Evolutionary conservation across 352 stramenopile species (phyloP).

Genomic region (Globisporangium nunn): DNA sequence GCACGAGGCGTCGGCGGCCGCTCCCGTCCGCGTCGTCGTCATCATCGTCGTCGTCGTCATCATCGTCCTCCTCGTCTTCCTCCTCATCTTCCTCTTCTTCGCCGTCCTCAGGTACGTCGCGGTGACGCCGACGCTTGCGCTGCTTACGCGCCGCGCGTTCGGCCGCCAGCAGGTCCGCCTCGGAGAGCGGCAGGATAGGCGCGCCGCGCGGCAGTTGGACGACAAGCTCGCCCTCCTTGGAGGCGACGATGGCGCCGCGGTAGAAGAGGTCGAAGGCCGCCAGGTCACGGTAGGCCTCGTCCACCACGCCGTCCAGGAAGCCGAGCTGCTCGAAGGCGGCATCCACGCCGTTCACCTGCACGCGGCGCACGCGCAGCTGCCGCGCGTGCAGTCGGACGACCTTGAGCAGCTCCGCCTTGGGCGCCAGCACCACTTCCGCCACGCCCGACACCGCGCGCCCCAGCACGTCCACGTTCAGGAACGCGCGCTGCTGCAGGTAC

Average conservation of each 20-base stretch:
- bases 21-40: constrained; percentile 33
- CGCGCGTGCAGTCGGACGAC: constrained; percentile 69
- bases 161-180: constrained; percentile 9
- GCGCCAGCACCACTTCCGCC: constrained; percentile 65
- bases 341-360: constrained; percentile 47
- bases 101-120: constrained; percentile 5
- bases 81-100: constrained; percentile 22
- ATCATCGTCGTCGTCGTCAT: constrained; percentile 29
- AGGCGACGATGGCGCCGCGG: constrained; percentile 74
- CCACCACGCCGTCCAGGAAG: constrained; percentile 67
- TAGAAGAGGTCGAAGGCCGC: constrained; percentile 84
- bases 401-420: constrained; percentile 39
- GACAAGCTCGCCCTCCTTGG: constrained; percentile 76
- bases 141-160: constrained; percentile 11
- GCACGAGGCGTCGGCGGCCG: constrained; percentile 27
- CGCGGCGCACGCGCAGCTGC: constrained; percentile 50
- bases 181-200: constrained; percentile 38
- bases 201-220: constrained; percentile 62
- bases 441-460: constrained; percentile 49
- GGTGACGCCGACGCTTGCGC: constrained; percentile 8
- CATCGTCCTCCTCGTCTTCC: constrained; percentile 28
- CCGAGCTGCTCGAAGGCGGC: constrained; percentile 77
- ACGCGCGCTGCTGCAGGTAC: constrained; percentile 80
- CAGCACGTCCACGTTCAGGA: constrained; percentile 71
- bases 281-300: constrained; percentile 73